These are phyloP conservation scores for Cercospora sp. DNA, from an alignment of 2,329 filamentous ascomycete genomes.

Conservation along the genomic window DNA sequence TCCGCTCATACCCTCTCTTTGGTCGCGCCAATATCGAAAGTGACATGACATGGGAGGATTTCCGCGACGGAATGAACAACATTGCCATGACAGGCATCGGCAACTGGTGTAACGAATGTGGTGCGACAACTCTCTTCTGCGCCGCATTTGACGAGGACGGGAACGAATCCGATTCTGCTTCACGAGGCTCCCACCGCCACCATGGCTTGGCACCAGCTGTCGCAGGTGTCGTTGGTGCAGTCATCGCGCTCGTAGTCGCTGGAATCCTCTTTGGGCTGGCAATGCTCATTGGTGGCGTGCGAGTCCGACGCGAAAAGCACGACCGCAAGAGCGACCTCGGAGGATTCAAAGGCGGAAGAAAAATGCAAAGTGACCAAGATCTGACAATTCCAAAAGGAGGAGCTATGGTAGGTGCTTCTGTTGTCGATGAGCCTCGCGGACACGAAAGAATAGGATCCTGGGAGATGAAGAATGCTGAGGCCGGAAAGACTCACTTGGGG, in stretches of 20 bases:
- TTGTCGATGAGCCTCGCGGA: conserved; percentile 39
- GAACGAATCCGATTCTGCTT: neutral
- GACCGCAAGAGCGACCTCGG: conserved; percentile 41
- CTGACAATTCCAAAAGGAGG: conserved; percentile 49
- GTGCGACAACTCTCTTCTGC: conserved; percentile 44
- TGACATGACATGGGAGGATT: conserved; percentile 54
- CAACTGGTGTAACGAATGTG: conserved; percentile 57
- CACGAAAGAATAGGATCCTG: conserved; percentile 60
- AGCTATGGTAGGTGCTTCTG: conserved; percentile 38
- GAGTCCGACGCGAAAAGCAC: conserved; percentile 43
- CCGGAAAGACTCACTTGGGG: conserved; percentile 29
- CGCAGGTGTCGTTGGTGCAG: conserved; percentile 58
- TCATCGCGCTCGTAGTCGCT: conserved; percentile 52
- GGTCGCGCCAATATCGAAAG: conserved; percentile 46
- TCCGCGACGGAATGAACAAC: conserved; percentile 47
- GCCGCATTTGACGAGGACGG: conserved; percentile 47
- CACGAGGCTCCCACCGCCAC: neutral
- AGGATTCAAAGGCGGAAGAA: conserved; percentile 58
- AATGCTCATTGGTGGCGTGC: conserved; percentile 49
- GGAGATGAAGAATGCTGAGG: conserved; percentile 51
- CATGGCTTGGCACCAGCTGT: conserved; percentile 22
- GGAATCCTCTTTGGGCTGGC: conserved; percentile 45
- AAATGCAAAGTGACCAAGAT: conserved; percentile 57
- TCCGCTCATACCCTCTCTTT: conserved; percentile 54
- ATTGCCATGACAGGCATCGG: conserved; percentile 47